Percentiles rank a stretch among this genome's conserved stretches.
These are phyloP conservation scores for Dissophora ornata DNA, from an alignment of 192 early-diverging fungal genomes.

Conservation along the genomic window DNA sequence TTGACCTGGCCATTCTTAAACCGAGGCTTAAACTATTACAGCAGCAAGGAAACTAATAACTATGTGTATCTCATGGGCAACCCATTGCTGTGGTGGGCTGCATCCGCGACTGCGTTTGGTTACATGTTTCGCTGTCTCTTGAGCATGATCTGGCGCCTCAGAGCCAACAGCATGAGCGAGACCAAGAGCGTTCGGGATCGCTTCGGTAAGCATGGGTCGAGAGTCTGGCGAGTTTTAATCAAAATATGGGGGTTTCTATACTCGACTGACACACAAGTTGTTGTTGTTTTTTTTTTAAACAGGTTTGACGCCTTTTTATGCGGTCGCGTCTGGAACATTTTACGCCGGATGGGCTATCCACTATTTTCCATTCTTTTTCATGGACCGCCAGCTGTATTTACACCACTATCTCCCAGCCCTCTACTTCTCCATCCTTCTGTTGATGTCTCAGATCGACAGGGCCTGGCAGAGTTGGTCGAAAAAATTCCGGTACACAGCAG, in stretches of 20 bases:
- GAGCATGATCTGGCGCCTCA: constrained; percentile 57
- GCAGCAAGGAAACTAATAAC: constrained; percentile 69
- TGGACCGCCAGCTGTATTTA: constrained; percentile 88
- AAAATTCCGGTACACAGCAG: constrained; percentile 59
- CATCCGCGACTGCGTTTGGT: constrained; percentile 64
- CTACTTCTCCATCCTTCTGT: constrained; percentile 83
- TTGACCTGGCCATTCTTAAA: constrained; percentile 87
- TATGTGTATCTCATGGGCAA: constrained; percentile 94
- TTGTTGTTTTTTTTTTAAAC: background rate
- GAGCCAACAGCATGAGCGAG: constrained; percentile 58
- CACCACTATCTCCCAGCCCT: constrained; percentile 95
- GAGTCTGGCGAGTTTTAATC: no score
- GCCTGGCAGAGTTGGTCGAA: constrained; percentile 58
- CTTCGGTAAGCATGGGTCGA: constrained; percentile 27
- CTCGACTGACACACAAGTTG: no score
- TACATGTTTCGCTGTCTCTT: constrained; percentile 64
- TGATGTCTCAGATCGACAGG: constrained; percentile 78
- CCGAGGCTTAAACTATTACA: constrained; percentile 89
- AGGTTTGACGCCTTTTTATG: constrained; percentile 60
- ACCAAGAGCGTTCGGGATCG: constrained; percentile 36
- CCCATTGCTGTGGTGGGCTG: constrained; percentile 87
- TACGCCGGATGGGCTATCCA: constrained; percentile 85
- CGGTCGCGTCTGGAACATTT: constrained; percentile 71
- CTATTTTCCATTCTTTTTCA: constrained; percentile 91
- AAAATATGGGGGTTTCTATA: no score